These are phyloP conservation scores for Aspergillus cavernicola DNA, from an alignment of 495 filamentous ascomycete genomes.

Conservation along the genomic window DNA sequence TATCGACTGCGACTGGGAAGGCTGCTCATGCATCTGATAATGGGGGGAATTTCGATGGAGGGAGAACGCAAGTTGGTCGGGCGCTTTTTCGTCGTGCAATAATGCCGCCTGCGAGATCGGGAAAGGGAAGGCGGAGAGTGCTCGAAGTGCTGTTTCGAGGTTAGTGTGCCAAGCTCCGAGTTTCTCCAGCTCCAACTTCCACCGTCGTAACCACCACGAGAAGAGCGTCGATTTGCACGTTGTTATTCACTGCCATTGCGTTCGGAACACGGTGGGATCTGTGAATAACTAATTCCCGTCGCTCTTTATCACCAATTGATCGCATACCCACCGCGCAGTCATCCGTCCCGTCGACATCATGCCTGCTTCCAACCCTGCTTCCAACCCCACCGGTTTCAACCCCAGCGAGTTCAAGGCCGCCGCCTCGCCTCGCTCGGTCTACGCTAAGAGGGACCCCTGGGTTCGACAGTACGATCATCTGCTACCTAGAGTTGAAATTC, in stretches of 20 bases:
- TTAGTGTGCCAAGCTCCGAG: slow-evolving; percentile 30
- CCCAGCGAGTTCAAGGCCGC: slow-evolving; percentile 65
- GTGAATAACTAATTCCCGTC: not conserved
- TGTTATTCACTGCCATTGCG: slow-evolving; percentile 10
- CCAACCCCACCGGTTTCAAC: slow-evolving; percentile 84
- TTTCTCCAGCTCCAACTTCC: slow-evolving; percentile 16
- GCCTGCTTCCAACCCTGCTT: slow-evolving; percentile 35
- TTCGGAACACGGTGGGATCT: slow-evolving; percentile 13
- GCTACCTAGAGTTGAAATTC: not conserved
- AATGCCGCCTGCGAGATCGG: slow-evolving; percentile 1
- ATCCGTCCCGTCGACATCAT: slow-evolving; percentile 29
- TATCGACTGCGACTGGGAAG: slow-evolving; percentile 6
- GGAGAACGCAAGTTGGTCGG: slow-evolving; percentile 3
- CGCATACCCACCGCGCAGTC: not conserved
- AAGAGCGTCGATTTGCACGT: not conserved
- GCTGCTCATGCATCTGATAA: slow-evolving; percentile 22
- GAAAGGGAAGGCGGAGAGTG: slow-evolving; percentile 19
- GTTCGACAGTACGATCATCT: slow-evolving; percentile 57
- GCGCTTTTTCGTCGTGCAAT: slow-evolving; percentile 14
- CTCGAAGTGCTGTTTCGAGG: slow-evolving; percentile 23
- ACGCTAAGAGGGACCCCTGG: slow-evolving; percentile 79
- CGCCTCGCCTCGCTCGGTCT: slow-evolving; percentile 53
- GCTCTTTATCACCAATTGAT: slow-evolving; percentile 6
- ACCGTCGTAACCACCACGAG: slow-evolving; percentile 14
- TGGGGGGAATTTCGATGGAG: not conserved